Evolutionary conservation across 2,329 filamentous ascomycete genomes (phyloP), one percentile per base, ranked within the genome.

Genomic region (Bipolaris victoriae): DNA sequence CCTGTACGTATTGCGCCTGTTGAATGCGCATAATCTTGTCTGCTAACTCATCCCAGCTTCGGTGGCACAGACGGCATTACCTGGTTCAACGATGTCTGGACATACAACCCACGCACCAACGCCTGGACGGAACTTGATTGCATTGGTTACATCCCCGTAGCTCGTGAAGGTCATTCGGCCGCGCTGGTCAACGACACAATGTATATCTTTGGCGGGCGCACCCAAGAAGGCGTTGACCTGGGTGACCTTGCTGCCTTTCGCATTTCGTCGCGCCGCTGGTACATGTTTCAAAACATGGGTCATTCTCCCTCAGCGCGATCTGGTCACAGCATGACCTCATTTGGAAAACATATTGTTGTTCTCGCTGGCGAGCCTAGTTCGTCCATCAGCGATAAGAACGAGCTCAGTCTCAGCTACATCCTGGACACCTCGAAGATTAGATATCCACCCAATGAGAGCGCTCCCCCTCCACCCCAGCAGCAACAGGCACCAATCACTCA

Each of bases 71-170:
- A 99, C 73, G 95, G 95, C 39, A 86, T 93, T 54, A 88, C 91
- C 70, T 99, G 95, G 96, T 99, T 98, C 80, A 99, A 98, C 76
- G 95, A 99, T 74, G 95, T 99, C 46, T 99, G 95, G 95, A 91
- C 89, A 50, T 99, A 95, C 75, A 94, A 97, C 69, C 90, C 93
- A 7, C 83, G 87, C 53, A 80, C 85, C 44, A 97, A 97, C 76
- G 80, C 84, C 54, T 99, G 95, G 95, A 80, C 87, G 9, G 90
- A 96, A 73, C 83, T 97, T 54, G 94, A 98, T 71, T 99, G 95
- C 75, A 97, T 98, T 70, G 95, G 95, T 35, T 99, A 97, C 76
- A 98, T 99, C 58, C 95, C 96, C 1, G 89, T 92, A 1, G 89
- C 94, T 16, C 87, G 95, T 59, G 95, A 99, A 82, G 95, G 95